These are phyloP conservation scores for Linaria vulgaris DNA, from an alignment of 257 asterid species.

Conservation along the genomic window DNA sequence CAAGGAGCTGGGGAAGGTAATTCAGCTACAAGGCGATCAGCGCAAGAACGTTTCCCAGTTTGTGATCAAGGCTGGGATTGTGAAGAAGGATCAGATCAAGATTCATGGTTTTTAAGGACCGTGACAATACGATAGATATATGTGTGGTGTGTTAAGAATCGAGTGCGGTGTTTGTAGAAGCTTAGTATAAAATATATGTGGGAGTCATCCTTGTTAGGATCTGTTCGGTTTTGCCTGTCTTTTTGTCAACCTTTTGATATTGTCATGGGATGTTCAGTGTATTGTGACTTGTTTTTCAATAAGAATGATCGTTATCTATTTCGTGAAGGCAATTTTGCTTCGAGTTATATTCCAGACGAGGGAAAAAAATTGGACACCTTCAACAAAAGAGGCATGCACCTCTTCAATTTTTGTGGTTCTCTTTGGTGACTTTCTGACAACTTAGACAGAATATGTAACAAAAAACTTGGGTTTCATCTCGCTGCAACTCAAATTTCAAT, in stretches of 20 bases:
- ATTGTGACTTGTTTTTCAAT: neutral
- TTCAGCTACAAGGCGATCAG: slow-evolving; percentile 65
- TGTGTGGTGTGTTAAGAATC: neutral
- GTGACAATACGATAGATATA: neutral
- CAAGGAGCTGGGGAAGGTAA: slow-evolving; percentile 53
- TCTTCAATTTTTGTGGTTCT: too few species aligned
- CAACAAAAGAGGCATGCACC: too few species aligned
- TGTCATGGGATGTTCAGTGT: slow-evolving; percentile 26
- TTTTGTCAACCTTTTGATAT: neutral
- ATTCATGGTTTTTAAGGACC: slow-evolving; percentile 49
- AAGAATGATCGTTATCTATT: neutral
- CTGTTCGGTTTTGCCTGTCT: neutral
- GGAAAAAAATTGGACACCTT: too few species aligned
- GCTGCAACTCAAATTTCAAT: too few species aligned
- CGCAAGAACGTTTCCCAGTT: slow-evolving; percentile 55
- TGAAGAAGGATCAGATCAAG: slow-evolving; percentile 50
- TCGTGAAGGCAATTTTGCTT: too few species aligned
- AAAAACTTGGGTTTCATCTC: too few species aligned
- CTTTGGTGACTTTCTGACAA: too few species aligned
- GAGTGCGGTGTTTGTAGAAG: neutral
- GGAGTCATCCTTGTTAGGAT: neutral
- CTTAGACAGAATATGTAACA: too few species aligned
- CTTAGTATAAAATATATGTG: neutral
- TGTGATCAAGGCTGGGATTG: slow-evolving; percentile 38
- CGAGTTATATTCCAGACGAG: too few species aligned